phyloP scores from a whole-genome alignment of 257 asterid genomes.

The Solanum ossicruentum region DNA sequence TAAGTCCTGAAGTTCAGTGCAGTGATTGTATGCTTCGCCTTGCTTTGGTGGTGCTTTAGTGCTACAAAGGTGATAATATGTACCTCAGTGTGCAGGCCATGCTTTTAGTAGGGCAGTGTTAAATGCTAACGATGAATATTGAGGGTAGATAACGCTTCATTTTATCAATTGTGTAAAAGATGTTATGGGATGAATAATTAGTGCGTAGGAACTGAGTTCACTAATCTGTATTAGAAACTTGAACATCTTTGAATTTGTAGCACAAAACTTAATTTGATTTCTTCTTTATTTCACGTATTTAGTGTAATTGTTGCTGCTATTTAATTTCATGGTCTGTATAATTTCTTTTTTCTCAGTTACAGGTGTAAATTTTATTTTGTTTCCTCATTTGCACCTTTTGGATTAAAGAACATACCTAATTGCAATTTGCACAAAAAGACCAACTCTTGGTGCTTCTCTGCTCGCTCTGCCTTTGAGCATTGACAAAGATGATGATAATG shows the following conservation, averaged over 20 bases:
- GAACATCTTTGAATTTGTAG: not conserved
- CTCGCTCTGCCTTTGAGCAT: not conserved
- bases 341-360: not conserved
- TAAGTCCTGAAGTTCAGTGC: not conserved
- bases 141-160: not conserved
- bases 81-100: not conserved
- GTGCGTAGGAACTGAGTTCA: not conserved
- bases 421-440: not conserved
- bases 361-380: not conserved
- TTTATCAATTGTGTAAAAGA: not conserved
- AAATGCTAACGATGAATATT: not conserved
- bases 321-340: not conserved
- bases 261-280: not conserved
- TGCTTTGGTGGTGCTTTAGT: not conserved
- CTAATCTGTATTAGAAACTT: not conserved
- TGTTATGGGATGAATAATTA: not conserved
- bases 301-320: not conserved
- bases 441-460: not conserved
- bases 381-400: not conserved
- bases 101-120: not conserved
- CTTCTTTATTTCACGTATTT: not conserved
- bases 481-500: not conserved
- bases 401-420: not conserved
- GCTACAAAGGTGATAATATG: not conserved
- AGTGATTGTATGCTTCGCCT: not conserved